phyloP scores from a whole-genome alignment of 306 rosid genomes.

The Albizia julibrissin region DNA sequence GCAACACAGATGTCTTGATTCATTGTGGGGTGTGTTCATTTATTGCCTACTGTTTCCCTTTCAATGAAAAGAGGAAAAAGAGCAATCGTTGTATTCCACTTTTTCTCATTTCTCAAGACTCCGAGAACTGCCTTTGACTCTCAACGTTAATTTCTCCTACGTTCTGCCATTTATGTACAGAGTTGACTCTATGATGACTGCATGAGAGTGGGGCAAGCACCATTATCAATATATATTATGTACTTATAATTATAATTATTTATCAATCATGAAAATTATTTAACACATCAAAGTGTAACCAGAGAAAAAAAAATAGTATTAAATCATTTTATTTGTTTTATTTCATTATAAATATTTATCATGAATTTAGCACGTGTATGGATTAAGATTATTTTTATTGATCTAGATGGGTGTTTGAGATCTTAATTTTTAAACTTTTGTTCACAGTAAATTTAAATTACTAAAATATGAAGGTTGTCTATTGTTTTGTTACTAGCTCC shows the following conservation, averaged over 20 bases:
- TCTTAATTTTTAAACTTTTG: background rate
- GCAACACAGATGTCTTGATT: slow-evolving; percentile 30
- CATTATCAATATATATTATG: background rate
- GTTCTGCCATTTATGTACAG: background rate
- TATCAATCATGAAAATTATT: background rate
- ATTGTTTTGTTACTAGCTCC: too few species aligned
- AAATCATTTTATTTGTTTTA: background rate
- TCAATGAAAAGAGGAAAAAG: background rate
- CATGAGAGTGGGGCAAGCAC: background rate
- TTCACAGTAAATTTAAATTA: background rate
- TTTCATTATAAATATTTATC: background rate
- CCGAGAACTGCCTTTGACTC: background rate
- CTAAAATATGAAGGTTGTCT: background rate
- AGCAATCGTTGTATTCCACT: background rate
- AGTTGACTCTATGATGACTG: background rate
- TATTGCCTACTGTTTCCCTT: background rate
- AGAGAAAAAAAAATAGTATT: background rate
- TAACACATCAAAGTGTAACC: background rate
- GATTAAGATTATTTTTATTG: background rate
- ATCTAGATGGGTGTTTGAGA: background rate
- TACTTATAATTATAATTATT: background rate
- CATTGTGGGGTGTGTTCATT: background rate
- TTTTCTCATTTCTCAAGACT: background rate
- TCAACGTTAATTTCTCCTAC: background rate
- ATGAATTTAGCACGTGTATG: background rate